Base-by-base conservation (phyloP, 2,329 filamentous ascomycete species). In the Delphinella strobiligena region DNA sequence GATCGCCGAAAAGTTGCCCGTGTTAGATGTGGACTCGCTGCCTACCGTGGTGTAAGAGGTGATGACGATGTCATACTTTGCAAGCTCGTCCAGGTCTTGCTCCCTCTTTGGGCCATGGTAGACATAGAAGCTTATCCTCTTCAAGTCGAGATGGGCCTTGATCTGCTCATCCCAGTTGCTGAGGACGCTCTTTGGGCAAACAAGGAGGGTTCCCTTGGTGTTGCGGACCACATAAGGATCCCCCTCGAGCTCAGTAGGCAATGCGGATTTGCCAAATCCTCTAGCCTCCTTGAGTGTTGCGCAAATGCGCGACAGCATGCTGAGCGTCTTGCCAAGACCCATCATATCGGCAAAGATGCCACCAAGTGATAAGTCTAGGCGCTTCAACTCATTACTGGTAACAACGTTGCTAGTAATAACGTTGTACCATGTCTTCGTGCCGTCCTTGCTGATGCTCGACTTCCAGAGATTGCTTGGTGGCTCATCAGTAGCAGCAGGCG, bases 141-240 rank as follows among this genome's bases (percentile, higher is more conserved):
- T 71, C 1, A 74, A 68, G 36, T 72, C 69, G 34, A 93, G 67
- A 58, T 98, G 91, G 43, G 82, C 73, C 51, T 81, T 81, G 45
- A 96, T 84, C 60, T 98, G 91, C 49, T 87, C 78, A 51, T 89
- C 82, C 91, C 91, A 98, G 53, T 96, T 98, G 18, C 82, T 80
- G 42, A 96, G 78, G 0, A 89, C 91, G 53, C 85, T 94, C 2
- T 95, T 71, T 1, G 91, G 91, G 41, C 83, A 93, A 12, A 98
- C 76, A 14, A 98, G 71, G 22, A 98, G 66, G 0, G 91, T 96
- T 1, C 83, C 78, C 53, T 78, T 82, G 4, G 75, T 77, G 52
- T 95, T 93, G 31, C 67, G 68, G 15, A 63, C 61, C n/a, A 82
- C 55, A 4, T 15, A 9, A 54, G 61, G 10, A 54, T 60, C 59